Evolutionary conservation across 1,284 basidiomycete genomes (phyloP), one percentile per base, ranked within the genome.

Genomic region (Ustilago bromivora): DNA sequence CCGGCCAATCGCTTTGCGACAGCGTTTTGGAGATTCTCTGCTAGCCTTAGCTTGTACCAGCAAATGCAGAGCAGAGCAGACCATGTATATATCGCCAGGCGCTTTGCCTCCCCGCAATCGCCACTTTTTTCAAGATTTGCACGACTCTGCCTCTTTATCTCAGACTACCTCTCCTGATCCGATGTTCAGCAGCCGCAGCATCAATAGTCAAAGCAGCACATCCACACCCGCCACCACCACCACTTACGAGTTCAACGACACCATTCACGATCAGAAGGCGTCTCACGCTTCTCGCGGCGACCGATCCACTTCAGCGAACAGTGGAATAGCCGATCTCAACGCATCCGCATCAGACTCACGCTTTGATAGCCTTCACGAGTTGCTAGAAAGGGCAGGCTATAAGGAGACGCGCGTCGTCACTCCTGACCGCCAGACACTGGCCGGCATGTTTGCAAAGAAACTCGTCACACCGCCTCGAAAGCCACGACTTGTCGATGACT

Each of bases 331-430:
- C 57, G 31, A 47, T 58, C 9, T n/a, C 57, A 17, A 31, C 38
- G 34, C 41, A 28, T n/a, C 17, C 15, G n/a, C 57, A 2, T 28
- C 52, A 34, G 61, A 61, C 51, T 68, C 69, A 15, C 76, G 66
- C 32, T 84, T 84, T 60, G 82, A 83, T 47, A 82, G 80, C 57
- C 70, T 85, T 15, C 82, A 84, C 52, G 81, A 84, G 28, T 72
- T 85, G 3, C 76, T 85, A 31, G 80, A 83, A 57, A 57, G 76
- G 49, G 82, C 83, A 3, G 83, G 83, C 12, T 85, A 85, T 78
- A 82, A 83, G 54, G 83, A 85, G 62, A 84, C 82, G n/a, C 73
- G 83, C 34, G 73, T 85, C 38, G 66, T 85, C 66, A 84, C 83
- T 0, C 83, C 83, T 2, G 71, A 75, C 23, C 66, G 66, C 13